Conservation (phyloP, 2,329 filamentous ascomycete species). For the Didymella segeticola region DNA sequence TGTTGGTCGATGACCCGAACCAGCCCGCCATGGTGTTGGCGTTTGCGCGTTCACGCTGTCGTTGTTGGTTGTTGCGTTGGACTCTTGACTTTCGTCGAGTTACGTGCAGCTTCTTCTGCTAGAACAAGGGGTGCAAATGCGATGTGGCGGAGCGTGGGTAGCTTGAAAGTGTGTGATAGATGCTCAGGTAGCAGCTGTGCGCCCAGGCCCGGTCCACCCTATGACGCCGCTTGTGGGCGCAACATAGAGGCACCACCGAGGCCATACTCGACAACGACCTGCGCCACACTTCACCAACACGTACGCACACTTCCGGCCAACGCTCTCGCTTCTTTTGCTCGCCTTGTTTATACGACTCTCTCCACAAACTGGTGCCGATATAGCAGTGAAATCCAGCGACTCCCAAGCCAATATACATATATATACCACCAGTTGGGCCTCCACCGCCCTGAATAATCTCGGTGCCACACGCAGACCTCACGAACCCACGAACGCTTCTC, state of each 20-base stretch:
- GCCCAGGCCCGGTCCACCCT: background rate
- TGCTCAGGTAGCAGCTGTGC: slow-evolving; percentile 5
- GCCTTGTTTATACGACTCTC: background rate
- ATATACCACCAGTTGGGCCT: slow-evolving; percentile 6
- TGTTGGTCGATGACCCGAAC: slow-evolving; percentile 84
- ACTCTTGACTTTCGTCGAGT: background rate
- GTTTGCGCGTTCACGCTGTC: background rate
- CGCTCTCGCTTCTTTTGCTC: background rate
- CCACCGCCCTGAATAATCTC: slow-evolving; percentile 7
- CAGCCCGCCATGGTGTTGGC: slow-evolving; percentile 80
- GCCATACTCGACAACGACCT: background rate
- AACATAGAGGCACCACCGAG: slow-evolving; percentile 8
- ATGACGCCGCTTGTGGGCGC: slow-evolving; percentile 5
- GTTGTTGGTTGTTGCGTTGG: background rate
- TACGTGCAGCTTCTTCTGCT: background rate
- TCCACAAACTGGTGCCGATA: slow-evolving; percentile 2
- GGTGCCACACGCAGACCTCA: slow-evolving; percentile 5
- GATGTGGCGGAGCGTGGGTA: background rate
- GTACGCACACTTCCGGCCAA: background rate
- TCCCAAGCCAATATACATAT: background rate
- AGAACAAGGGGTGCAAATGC: background rate
- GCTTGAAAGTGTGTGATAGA: background rate
- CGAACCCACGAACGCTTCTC: slow-evolving; percentile 18
- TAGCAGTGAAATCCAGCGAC: background rate
- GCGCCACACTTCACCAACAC: slow-evolving; percentile 4